Evolutionary conservation across 208 protist genomes (phyloP).

Genomic region (Strigomonas culicis): DNA sequence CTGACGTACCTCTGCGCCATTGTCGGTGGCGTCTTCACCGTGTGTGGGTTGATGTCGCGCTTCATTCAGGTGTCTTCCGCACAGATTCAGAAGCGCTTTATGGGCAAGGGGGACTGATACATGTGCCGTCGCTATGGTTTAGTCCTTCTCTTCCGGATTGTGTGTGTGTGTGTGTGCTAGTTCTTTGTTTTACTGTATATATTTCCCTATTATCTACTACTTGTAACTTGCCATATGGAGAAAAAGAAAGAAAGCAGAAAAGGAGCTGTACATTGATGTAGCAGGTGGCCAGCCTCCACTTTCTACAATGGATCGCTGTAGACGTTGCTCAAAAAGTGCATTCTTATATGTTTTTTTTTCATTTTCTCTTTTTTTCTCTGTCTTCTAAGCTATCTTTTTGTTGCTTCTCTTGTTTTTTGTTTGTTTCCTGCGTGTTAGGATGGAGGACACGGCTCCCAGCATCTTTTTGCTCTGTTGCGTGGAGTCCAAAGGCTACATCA

Average conservation of each 20-base stretch:
- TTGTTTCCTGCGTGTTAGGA: neutral
- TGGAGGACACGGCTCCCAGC: constrained; percentile 20
- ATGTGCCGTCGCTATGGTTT: neutral
- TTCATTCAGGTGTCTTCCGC: constrained; percentile 26
- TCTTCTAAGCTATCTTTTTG: neutral
- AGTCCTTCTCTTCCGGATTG: neutral
- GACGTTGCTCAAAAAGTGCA: too few relatives aligned
- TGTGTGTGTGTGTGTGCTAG: neutral
- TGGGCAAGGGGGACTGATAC: constrained; percentile 38
- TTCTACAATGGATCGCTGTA: too few relatives aligned
- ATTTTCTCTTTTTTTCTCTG: neutral
- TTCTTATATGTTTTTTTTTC: too few relatives aligned
- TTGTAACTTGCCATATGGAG: neutral
- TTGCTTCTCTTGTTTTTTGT: constrained; percentile 9
- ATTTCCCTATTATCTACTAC: neutral
- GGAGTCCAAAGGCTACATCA: constrained; percentile 39
- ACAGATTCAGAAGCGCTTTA: constrained; percentile 41
- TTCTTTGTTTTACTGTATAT: neutral
- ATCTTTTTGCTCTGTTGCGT: constrained; percentile 66
- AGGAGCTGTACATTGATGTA: too few relatives aligned
- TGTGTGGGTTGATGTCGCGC: constrained; percentile 50
- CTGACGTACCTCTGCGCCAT: constrained; percentile 93
- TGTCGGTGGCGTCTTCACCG: constrained; percentile 93
- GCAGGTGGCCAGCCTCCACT: too few relatives aligned
- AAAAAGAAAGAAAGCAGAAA: too few relatives aligned